phyloP scores from a whole-genome alignment of 116 monocot genomes.

The Papilionanthe hybrid region DNA sequence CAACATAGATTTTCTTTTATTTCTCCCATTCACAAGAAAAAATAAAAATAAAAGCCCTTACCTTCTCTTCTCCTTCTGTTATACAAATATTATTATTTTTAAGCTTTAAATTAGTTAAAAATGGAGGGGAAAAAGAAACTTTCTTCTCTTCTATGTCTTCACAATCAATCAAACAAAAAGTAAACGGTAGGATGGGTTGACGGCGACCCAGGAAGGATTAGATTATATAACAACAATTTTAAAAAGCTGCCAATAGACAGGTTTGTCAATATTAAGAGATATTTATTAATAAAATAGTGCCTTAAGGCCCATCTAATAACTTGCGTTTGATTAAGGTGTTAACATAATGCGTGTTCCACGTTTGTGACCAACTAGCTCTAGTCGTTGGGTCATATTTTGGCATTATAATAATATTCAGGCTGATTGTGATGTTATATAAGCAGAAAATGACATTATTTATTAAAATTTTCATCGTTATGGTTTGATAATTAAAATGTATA shows the following conservation, averaged over 20 bases:
- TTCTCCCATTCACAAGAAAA: background rate
- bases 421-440: too few species aligned
- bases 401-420: too few species aligned
- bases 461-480: too few species aligned
- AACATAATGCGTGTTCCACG: too few species aligned
- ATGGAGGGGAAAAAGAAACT: background rate
- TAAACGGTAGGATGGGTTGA: constrained; percentile 1
- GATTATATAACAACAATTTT: background rate
- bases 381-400: too few species aligned
- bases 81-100: background rate
- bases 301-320: too few species aligned
- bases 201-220: background rate
- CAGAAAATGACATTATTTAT: too few species aligned
- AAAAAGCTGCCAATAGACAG: background rate
- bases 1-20: background rate
- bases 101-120: background rate
- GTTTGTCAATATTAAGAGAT: background rate
- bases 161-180: background rate
- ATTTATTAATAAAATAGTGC: too few species aligned
- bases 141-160: background rate
- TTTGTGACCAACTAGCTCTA: too few species aligned
- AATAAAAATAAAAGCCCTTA: background rate
- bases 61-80: background rate
- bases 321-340: too few species aligned
- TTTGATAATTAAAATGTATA: too few species aligned